phyloP scores from a whole-genome alignment of 768 basidiomycete genomes.

The Panaeolus papilionaceus region DNA sequence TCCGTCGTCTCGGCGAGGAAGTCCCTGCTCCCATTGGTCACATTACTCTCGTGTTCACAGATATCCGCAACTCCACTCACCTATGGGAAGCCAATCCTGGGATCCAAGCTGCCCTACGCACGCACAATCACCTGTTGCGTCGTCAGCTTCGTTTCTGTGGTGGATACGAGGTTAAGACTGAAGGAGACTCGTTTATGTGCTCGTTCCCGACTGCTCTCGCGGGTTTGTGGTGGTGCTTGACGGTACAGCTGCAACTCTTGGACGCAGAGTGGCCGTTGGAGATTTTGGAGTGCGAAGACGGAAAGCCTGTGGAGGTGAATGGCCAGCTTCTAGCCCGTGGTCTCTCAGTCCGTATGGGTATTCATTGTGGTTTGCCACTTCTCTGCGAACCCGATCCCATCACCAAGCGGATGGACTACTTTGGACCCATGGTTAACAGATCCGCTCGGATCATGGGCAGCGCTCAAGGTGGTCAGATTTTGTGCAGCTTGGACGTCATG shows the following conservation, averaged over 20 bases:
- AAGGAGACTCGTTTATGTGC: conserved; percentile 99
- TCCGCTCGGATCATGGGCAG: conserved; percentile 82
- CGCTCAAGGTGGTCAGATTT: conserved; percentile 93
- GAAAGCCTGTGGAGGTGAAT: conserved; percentile 75
- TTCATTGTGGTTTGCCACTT: conserved; percentile 85
- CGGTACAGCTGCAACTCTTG: conserved; percentile 83
- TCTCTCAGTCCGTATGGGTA: conserved; percentile 95
- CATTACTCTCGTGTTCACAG: conserved; percentile 95
- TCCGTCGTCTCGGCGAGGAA: conserved; percentile 74
- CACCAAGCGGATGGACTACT: conserved; percentile 97
- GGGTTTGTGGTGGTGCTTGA: conserved; percentile 90
- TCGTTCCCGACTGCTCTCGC: conserved; percentile 90
- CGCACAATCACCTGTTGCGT: conserved; percentile 89
- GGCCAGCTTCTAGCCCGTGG: conserved; percentile 83
- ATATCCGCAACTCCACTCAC: conserved; percentile 96
- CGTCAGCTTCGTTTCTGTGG: conserved; percentile 88
- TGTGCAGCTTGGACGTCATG: conserved; percentile 87
- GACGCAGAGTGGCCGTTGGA: conserved; percentile 91
- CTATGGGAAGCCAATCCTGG: conserved; percentile 96
- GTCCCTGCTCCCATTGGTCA: conserved; percentile 87
- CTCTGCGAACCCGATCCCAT: conserved; percentile 91
- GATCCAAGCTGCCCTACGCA: conserved; percentile 91
- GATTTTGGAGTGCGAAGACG: conserved; percentile 92
- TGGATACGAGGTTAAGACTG: conserved; percentile 99
- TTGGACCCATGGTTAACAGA: conserved; percentile 95